Evolutionary conservation across 2,329 filamentous ascomycete genomes (phyloP), one percentile per base, ranked within the genome.

Genomic region (Xylariales sp.): DNA sequence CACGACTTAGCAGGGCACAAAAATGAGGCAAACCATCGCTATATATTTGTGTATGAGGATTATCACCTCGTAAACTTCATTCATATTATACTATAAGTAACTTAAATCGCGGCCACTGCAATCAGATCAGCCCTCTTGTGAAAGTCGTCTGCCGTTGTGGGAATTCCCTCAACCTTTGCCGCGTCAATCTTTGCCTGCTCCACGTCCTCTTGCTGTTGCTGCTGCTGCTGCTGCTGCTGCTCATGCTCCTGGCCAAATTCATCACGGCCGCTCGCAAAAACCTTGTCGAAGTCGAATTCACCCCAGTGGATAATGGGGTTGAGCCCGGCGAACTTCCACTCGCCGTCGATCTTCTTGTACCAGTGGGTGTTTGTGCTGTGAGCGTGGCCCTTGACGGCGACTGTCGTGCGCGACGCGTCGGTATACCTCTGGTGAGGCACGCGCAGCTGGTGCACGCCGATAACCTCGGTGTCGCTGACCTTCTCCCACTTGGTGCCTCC

Each of bases 401-500:
- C 73, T 17, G 62, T 56, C 33, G 58, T 48, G 40, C 70, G 51
- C 23, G 58, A 65, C n/a, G 54, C 61, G 47, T 76, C 73, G 3
- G 66, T 72, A 60, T 80, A 81, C 35, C 74, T 66, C 61, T 81
- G 76, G 52, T 82, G 78, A 3, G 77, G 75, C 23, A 78, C 77
- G 29, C 78, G 74, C 33, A 81, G 60, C 61, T 81, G 77, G 57
- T 79, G 75, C 52, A 73, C 67, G n/a, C 76, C 77, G 40, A 78
- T 60, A 33, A 78, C 69, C 53, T 78, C 69, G n/a, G 66, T 73
- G 41, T 78, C 75, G 2, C 70, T 74, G 27, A 78, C 55, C 47
- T 68, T 70, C 53, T 76, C 68, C 72, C 72, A 82, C 57, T 72
- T 72, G 14, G 71, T 69, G 23, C 66, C 71, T 36, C 78, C 77